Base-by-base conservation (phyloP, 2,329 filamentous ascomycete genomes). In the Thermothelomyces thermophilus region DNA sequence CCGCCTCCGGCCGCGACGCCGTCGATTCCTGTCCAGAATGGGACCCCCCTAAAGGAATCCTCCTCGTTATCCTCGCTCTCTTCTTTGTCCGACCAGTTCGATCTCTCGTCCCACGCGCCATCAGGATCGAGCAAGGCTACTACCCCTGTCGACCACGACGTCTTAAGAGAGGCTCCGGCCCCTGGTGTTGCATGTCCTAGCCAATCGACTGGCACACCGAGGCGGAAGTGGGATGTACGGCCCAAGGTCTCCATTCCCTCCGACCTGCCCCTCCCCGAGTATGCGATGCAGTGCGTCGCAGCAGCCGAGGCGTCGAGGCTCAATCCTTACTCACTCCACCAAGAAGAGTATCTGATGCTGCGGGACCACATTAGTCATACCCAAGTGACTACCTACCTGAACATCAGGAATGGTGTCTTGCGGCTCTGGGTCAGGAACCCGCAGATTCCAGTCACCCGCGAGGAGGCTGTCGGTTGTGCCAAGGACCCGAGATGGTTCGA, bases 381-480 rank as follows among this genome's bases (percentile, higher is more conserved):
- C 28, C 93, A 98, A 68, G 89, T 96, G 58, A 96, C 91, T 2
- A 87, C 89, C 11, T 98, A 98, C 68, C 74, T 98, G 47, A 97
- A 97, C 65, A 93, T 98, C 55, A 81, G 93, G 59, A 98, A 98
- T 66, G 87, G 89, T 14, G 95, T 98, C 52, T 72, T 98, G 46
- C 80, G 93, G 48, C 70, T 97, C 35, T 98, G 93, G 93, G 78
- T 87, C 31, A 80, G 84, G 58, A 95, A 94, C 62, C 89, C 93
- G 7, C 81, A 90, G 64, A 80, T 90, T 36, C 82, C 82, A 54
- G 86, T 98, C 11, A 86, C 85, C 22, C 77, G 84, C 41, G 83
- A 90, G 64, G 89, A 96, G 67, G 93, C 93, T 6, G 79, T 91
- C 39, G 93, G 93, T 3, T 97, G 91, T 70, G 87, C 90, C 45